Percentiles rank a stretch among this genome's conserved stretches.
Conservation (phyloP, 805 yeast species). For the Candida ulmi region DNA sequence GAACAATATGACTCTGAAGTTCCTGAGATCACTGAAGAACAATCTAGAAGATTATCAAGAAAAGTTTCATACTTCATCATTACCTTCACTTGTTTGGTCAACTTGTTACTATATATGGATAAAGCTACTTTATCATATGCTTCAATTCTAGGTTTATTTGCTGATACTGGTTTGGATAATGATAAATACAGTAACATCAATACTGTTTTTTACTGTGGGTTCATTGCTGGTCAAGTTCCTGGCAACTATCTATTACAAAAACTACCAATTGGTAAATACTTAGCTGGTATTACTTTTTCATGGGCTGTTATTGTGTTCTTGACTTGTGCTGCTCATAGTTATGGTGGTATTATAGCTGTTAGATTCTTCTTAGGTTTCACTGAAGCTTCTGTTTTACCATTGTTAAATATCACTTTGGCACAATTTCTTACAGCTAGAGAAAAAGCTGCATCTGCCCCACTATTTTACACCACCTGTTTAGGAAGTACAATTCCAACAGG, state of each 20-base stretch:
- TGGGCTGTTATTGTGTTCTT: constrained; percentile 46
- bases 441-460: constrained; percentile 47
- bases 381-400: constrained; percentile 39
- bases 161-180: constrained; percentile 39
- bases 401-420: constrained; percentile 41
- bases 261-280: constrained; percentile 34
- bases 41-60: constrained; percentile 32
- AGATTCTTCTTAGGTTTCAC: constrained; percentile 49
- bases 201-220: constrained; percentile 50
- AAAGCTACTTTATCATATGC: constrained; percentile 46
- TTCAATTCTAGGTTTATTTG: constrained; percentile 41
- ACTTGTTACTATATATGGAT: constrained; percentile 43
- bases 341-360: constrained; percentile 39
- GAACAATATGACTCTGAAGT: constrained; percentile 26
- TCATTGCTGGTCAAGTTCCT: constrained; percentile 38
- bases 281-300: constrained; percentile 29
- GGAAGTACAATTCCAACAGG: constrained; percentile 49
- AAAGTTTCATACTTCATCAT: constrained; percentile 34
- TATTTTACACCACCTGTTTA: constrained; percentile 46
- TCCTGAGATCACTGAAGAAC: constrained; percentile 36
- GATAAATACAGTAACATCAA: constrained; percentile 41
- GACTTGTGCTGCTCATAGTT: constrained; percentile 39
- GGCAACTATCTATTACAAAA: constrained; percentile 39
- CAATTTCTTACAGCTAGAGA: constrained; percentile 44
- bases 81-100: constrained; percentile 32